Evolutionary conservation across 1,139 yeast genomes (phyloP), one percentile per base, ranked within the genome.

Genomic region (Arxiozyma slooffiae): DNA sequence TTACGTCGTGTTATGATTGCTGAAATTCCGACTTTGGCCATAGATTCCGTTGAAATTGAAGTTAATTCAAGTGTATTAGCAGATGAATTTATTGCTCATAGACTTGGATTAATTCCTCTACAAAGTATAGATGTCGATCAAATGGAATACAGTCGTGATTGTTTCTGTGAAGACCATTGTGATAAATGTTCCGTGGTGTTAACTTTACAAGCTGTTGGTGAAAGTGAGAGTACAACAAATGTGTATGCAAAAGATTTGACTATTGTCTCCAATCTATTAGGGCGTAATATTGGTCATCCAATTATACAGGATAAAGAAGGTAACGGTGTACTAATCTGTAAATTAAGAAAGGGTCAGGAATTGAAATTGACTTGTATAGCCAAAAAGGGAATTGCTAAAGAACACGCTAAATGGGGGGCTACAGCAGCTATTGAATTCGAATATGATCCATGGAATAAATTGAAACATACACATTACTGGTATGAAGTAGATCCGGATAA

Each of bases 361-460:
- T 75, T 92, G 60, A 78, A 85, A 59, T 72, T 92, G 54, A 82
- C 85, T 56, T 92, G 99, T 71, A 85, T 92, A 56, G 98, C 99
- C 50, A 92, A 94, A 69, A 92, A 92, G 72, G 98, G 99, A 44
- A 92, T 94, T 55, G 90, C 97, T 44, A 92, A 94, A 68, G 99
- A 92, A 67, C 99, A 92, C 65, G 97, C 98, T 49, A 92, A 92
- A 66, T 92, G 98, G 98, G 84, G 95, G 7, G 97, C 98, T 1
- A 86, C 95, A 60, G 79, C 97, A 0, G 98, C 98, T n/a, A 78
- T 94, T 51, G 97, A 95, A 23, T 92, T 92, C 63, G 99, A 92
- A 70, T 92, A 92, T 64, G 99, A 92, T 66, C 99, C 99, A n/a
- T 92, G 96, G 95, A 92, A 92, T 70, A 94, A 92, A 71, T 76